Evolutionary conservation across 352 stramenopile species (phyloP).

Genomic region (Globisporangium solare): DNA sequence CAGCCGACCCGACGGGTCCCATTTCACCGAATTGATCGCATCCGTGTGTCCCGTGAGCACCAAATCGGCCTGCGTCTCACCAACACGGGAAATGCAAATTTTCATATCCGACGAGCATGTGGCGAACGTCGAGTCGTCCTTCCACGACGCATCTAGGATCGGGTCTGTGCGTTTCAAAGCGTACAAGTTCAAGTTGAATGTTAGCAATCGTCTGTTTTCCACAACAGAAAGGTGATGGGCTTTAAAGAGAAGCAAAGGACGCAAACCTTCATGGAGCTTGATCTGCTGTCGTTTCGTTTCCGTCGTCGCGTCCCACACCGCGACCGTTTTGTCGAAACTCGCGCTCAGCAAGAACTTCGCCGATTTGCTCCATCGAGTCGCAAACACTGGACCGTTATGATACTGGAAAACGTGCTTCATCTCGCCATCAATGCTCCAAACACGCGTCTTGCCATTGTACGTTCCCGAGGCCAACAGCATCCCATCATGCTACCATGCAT

Average conservation of each 20-base stretch:
- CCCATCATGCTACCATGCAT: conserved; percentile 70
- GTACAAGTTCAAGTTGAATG: neutral
- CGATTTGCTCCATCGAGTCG: conserved; percentile 79
- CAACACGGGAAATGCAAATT: conserved; percentile 89
- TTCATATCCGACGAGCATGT: conserved; percentile 93
- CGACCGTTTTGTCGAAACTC: conserved; percentile 85
- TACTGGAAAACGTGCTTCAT: conserved; percentile 82
- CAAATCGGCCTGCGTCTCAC: conserved; percentile 63
- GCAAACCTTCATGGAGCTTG: conserved; percentile 82
- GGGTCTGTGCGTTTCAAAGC: conserved; percentile 32
- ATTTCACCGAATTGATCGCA: conserved; percentile 98
- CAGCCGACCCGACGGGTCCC: conserved; percentile 91
- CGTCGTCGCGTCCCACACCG: conserved; percentile 73
- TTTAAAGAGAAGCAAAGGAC: neutral
- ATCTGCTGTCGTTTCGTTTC: conserved; percentile 93
- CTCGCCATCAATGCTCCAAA: conserved; percentile 73
- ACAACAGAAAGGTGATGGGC: neutral
- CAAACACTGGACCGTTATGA: conserved; percentile 84
- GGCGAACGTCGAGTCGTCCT: conserved; percentile 92
- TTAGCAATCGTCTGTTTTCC: no score
- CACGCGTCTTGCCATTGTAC: conserved; percentile 92
- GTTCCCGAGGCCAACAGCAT: conserved; percentile 91
- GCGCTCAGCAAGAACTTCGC: conserved; percentile 69
- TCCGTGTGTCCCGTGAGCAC: conserved; percentile 92
- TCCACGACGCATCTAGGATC: conserved; percentile 92